Evolutionary conservation across 176 grass and related monocot species (phyloP).

Genomic region (Microstegium vimineum): DNA sequence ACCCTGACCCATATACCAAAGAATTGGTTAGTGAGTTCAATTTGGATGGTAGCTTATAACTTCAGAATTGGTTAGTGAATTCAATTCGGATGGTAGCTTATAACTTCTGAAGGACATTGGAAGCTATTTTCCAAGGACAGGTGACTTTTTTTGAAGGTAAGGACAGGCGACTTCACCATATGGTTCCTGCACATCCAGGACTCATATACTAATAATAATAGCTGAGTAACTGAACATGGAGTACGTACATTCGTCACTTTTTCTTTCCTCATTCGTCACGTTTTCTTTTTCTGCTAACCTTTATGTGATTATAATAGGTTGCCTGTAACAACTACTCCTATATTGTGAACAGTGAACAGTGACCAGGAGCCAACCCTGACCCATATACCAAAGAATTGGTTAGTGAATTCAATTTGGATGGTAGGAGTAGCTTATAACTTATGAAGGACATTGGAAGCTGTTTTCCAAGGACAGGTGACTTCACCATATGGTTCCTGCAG

Average conservation of each 20-base stretch:
- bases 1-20: neutral
- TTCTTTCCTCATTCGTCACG: neutral
- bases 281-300: neutral
- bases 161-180: neutral
- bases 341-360: neutral
- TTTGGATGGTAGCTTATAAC: neutral
- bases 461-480: neutral
- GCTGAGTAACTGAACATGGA: neutral
- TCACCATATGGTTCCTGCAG: neutral
- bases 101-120: constrained; percentile 8
- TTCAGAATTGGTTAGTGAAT: constrained; percentile 10
- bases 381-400: constrained; percentile 7
- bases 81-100: neutral
- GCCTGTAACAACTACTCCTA: neutral
- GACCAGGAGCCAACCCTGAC: neutral
- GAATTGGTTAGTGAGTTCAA: neutral
- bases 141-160: no score
- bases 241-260: neutral
- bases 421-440: constrained; percentile 22
- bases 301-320: neutral
- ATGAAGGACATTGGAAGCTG: neutral
- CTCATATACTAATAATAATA: neutral
- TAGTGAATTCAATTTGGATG: neutral
- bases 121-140: neutral
- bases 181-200: neutral